Percentiles rank a stretch among this genome's conserved stretches.
Conservation (phyloP, 176 grass and related monocot genomes). For the Eragrostis curvula region DNA sequence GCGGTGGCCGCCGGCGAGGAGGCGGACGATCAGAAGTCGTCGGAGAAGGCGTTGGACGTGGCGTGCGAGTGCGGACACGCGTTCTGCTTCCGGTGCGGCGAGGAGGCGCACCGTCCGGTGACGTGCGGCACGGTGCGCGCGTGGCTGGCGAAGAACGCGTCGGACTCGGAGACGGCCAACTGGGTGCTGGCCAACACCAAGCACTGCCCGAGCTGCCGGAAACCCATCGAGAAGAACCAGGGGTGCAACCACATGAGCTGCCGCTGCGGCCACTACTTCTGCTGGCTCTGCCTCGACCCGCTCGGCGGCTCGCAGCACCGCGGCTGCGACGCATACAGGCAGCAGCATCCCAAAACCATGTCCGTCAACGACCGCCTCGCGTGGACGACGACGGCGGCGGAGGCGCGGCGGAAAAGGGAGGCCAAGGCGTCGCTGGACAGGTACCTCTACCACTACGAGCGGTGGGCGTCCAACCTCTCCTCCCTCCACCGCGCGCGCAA, state of each 20-base stretch:
- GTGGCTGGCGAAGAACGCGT: slow-evolving; percentile 37
- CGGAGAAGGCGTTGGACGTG: slow-evolving; percentile 12
- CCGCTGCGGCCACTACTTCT: slow-evolving; percentile 33
- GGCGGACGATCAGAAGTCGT: too few species aligned
- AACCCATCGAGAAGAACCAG: slow-evolving; percentile 39
- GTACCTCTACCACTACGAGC: slow-evolving; percentile 51
- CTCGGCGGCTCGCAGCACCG: not conserved
- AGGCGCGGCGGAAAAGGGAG: not conserved
- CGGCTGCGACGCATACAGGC: not conserved
- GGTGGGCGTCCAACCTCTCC: slow-evolving; percentile 26
- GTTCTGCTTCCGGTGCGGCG: slow-evolving; percentile 41
- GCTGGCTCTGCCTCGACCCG: slow-evolving; percentile 39
- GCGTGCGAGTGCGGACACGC: slow-evolving; percentile 21
- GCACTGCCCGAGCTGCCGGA: slow-evolving; percentile 29
- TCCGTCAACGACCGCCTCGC: too few species aligned
- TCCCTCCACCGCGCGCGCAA: not conserved
- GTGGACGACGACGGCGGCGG: too few species aligned
- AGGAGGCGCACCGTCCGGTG: slow-evolving; percentile 49
- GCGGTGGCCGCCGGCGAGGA: not conserved
- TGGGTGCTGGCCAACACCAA: slow-evolving; percentile 39
- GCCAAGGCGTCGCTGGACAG: slow-evolving; percentile 43
- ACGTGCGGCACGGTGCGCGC: slow-evolving; percentile 25
- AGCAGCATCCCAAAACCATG: too few species aligned
- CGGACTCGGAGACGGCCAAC: slow-evolving; percentile 25
- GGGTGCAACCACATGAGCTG: slow-evolving; percentile 42